These are phyloP conservation scores for Kodamaea restingae DNA, from an alignment of 805 yeast genomes.

Conservation along the genomic window DNA sequence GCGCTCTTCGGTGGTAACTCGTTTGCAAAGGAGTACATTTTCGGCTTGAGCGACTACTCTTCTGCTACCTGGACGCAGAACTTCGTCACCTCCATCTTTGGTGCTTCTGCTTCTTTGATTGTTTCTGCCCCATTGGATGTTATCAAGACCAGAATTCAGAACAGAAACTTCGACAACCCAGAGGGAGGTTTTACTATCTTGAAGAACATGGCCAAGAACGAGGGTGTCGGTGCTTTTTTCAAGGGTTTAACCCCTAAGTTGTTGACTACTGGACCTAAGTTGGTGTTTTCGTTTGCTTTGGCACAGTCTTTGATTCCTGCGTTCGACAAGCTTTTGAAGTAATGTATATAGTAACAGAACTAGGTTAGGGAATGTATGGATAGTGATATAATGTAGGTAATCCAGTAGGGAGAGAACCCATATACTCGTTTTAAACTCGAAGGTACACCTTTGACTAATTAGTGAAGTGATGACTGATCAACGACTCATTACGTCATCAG, in stretches of 20 bases:
- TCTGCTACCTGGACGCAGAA: conserved; percentile 94
- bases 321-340: conserved; percentile 67
- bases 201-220: conserved; percentile 88
- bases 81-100: conserved; percentile 89
- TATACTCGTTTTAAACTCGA: too few species aligned
- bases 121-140: conserved; percentile 98
- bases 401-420: too few species aligned
- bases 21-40: conserved; percentile 93
- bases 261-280: conserved; percentile 96
- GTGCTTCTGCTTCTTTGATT: conserved; percentile 94
- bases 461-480: too few species aligned
- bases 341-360: conserved; percentile 4
- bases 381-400: too few species aligned
- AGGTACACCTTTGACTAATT: too few species aligned
- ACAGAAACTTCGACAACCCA: conserved; percentile 91
- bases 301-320: conserved; percentile 97
- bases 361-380: neutral
- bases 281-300: conserved; percentile 95
- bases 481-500: too few species aligned
- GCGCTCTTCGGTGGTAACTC: conserved; percentile 98
- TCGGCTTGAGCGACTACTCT: conserved; percentile 81
- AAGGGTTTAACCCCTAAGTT: conserved; percentile 96
- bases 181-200: conserved; percentile 90
- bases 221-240: conserved; percentile 87
- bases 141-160: conserved; percentile 97